These are phyloP conservation scores for Kodamaea fukazawae DNA, from an alignment of 805 yeast genomes.

Conservation along the genomic window DNA sequence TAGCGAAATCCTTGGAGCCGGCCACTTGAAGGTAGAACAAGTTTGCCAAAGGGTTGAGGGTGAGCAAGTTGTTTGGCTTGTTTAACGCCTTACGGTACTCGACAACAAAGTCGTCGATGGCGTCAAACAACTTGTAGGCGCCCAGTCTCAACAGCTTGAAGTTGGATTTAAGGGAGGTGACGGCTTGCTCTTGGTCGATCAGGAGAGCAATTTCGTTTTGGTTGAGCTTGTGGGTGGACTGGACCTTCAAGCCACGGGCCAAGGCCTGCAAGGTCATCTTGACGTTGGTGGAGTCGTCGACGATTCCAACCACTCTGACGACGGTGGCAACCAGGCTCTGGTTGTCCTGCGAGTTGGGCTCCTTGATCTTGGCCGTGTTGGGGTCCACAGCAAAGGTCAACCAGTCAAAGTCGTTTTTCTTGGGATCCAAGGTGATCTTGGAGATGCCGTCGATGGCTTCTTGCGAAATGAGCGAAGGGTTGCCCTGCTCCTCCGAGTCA, in stretches of 20 bases:
- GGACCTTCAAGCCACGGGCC: constrained; percentile 35
- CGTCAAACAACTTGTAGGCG: constrained; percentile 24
- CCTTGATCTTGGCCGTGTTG: constrained; percentile 29
- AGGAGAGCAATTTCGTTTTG: constrained; percentile 27
- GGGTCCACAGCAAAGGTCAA: constrained; percentile 36
- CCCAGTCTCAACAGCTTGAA: constrained; percentile 20
- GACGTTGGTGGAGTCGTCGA: constrained; percentile 43
- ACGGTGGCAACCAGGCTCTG: constrained; percentile 33
- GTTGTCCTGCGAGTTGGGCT: constrained; percentile 11
- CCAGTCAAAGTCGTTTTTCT: constrained; percentile 28
- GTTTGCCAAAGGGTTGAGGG: constrained; percentile 59
- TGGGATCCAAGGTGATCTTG: constrained; percentile 14
- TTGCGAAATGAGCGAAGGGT: constrained; percentile 21
- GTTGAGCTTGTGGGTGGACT: constrained; percentile 8
- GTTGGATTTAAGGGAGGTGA: constrained; percentile 16
- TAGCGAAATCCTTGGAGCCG: constrained; percentile 44
- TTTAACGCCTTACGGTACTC: constrained; percentile 36
- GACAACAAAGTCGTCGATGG: constrained; percentile 39
- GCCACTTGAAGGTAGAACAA: constrained; percentile 55
- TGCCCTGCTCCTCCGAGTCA: constrained; percentile 15
- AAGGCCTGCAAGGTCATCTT: constrained; percentile 50
- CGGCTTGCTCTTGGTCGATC: constrained; percentile 23
- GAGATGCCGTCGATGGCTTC: constrained; percentile 33
- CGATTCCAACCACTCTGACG: constrained; percentile 46
- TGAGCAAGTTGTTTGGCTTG: constrained; percentile 29